Evolutionary conservation across 2,329 filamentous ascomycete genomes (phyloP), one percentile per base, ranked within the genome.

Genomic region (Fusarium liriodendri): DNA sequence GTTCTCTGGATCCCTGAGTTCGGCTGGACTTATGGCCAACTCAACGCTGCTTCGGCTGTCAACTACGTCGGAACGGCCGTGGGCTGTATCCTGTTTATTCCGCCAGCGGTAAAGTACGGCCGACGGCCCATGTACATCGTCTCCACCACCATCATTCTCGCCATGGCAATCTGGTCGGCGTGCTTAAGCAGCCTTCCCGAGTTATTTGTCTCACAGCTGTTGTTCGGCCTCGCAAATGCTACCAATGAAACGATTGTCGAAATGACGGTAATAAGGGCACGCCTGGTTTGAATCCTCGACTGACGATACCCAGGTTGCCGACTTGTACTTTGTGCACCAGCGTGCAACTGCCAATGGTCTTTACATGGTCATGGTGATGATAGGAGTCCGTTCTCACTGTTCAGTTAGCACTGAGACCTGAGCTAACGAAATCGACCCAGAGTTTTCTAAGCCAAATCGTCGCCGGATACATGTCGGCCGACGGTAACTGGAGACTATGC

Each of bases 171-270:
- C 62, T 80, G 78, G 78, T 64, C 64, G 1, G 71, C 72, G 7
- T 57, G 61, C n/a, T 77, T 78, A 67, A 68, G 50, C 0, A 76
- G 69, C 1, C 27, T 64, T 22, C 6, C 61, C 10, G 74, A 79
- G n/a, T n/a, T 79, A 20, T 75, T 72, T 40, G 11, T 78, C 7
- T 74, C 69, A 29, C 74, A 75, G n/a, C n/a, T 79, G 2, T 69
- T 80, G 0, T 77, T 78, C 52, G 82, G 83, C 0, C 63, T 84
- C 11, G 80, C 80, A 1, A 81, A 78, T 32, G 79, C 82, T 8
- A 79, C 78, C 6, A 83, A 83, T 55, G 82, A 84, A 62, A 78
- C 80, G 5, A 81, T 82, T 42, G 78, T 78, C 3, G 80, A 83
- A 64, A 83, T 84, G 64, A 84, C 80, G 1, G 79, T 79, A 58